Conservation (phyloP, 106 monocot species). For the Alisma plantagoaquatica region DNA sequence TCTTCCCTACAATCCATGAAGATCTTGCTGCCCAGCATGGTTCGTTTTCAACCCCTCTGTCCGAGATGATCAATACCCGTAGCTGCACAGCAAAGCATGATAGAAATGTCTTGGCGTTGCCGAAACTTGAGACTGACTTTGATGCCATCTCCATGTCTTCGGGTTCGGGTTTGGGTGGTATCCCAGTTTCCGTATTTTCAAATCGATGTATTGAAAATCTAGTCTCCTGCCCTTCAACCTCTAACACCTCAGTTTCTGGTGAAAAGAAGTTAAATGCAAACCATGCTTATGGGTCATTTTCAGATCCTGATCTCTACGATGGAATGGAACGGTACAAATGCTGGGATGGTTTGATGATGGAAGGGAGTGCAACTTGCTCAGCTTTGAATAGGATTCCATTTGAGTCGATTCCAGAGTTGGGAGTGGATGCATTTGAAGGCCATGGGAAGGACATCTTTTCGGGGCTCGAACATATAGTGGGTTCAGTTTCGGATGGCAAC, state of each 20-base stretch:
- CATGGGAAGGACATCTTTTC: slow-evolving; percentile 18
- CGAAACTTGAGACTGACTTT: slow-evolving; percentile 7
- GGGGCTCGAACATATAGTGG: slow-evolving; percentile 39
- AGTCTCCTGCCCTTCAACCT: neutral
- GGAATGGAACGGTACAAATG: slow-evolving; percentile 29
- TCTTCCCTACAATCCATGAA: slow-evolving; percentile 10
- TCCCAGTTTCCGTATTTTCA: neutral
- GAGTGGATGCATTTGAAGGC: slow-evolving; percentile 1
- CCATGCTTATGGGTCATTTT: slow-evolving; percentile 1
- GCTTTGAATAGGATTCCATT: slow-evolving; percentile 20
- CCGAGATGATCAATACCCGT: slow-evolving; percentile 4
- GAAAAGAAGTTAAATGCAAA: slow-evolving; percentile 5
- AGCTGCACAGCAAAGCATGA: slow-evolving; percentile 5
- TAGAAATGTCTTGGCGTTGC: neutral
- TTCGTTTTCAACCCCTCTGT: neutral
- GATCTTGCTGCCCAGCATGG: neutral
- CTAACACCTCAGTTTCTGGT: neutral
- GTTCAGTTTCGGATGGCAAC: slow-evolving; percentile 16
- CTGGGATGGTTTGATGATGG: slow-evolving; percentile 42
- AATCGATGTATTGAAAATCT: neutral
- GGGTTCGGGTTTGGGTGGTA: slow-evolving; percentile 1
- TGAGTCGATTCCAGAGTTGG: slow-evolving; percentile 22
- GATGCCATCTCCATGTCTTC: slow-evolving; percentile 6
- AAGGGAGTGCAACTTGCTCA: slow-evolving; percentile 9
- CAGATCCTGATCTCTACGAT: slow-evolving; percentile 39